Percentiles rank a stretch among this genome's conserved stretches.
These are phyloP conservation scores for Lepidium africanum DNA, from an alignment of 345 rosid species.

Conservation along the genomic window DNA sequence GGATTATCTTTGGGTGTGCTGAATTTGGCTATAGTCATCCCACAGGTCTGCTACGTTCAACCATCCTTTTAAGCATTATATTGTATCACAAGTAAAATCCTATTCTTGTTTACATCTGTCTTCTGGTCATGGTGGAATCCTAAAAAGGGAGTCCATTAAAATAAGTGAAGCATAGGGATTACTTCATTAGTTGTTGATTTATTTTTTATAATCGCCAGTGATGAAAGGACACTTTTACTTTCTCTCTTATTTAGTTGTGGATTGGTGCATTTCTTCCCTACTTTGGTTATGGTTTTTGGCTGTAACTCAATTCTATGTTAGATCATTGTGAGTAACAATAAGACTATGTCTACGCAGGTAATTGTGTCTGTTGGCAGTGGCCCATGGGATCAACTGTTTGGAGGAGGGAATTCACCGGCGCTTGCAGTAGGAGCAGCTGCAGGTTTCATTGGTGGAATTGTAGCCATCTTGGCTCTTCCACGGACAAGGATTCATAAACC, in stretches of 20 bases:
- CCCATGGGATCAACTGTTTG: slow-evolving; percentile 75
- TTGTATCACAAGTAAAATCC: background rate
- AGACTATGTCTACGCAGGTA: slow-evolving; percentile 30
- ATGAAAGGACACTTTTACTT: background rate
- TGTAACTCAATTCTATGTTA: background rate
- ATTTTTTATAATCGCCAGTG: background rate
- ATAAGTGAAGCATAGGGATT: background rate
- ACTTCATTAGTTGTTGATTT: background rate
- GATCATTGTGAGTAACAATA: background rate
- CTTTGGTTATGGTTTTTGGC: background rate
- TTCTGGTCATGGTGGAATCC: background rate
- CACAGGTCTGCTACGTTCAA: slow-evolving; percentile 55
- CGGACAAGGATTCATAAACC: slow-evolving; percentile 62
- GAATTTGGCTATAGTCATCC: slow-evolving; percentile 89
- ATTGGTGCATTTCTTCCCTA: background rate
- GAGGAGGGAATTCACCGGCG: slow-evolving; percentile 79
- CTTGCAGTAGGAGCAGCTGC: slow-evolving; percentile 68
- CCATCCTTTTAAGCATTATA: background rate
- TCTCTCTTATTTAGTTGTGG: background rate
- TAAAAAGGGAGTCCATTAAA: background rate
- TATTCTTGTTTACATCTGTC: background rate
- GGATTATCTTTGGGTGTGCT: slow-evolving; percentile 95
- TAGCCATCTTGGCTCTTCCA: slow-evolving; percentile 81
- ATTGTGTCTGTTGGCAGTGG: slow-evolving; percentile 77
- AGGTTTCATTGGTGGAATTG: slow-evolving; percentile 53